A percentile compares a stretch with the other conserved stretches of the same genome.
Evolutionary conservation across 208 protist genomes (phyloP).

Genomic region (Strigomonas culicis): DNA sequence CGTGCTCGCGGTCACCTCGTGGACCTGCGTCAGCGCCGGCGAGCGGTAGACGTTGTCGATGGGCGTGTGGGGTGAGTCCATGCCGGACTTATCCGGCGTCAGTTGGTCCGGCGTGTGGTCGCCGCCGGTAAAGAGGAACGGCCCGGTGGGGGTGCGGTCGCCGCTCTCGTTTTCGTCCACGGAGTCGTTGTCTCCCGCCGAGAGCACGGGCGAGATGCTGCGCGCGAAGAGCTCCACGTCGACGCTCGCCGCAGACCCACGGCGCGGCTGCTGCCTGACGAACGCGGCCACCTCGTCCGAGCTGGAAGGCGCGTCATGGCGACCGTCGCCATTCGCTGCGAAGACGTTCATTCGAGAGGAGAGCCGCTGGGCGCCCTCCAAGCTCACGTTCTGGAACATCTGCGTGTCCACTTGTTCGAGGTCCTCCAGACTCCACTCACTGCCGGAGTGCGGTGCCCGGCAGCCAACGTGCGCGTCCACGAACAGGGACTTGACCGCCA

Average conservation of each 20-base stretch:
- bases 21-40: constrained; percentile 6
- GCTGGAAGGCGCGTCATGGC: not conserved
- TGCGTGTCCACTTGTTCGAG: not conserved
- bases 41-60: constrained; percentile 22
- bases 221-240: not conserved
- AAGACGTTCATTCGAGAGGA: too few relatives aligned
- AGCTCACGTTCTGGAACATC: not conserved
- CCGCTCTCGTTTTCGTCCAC: not conserved
- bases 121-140: too few relatives aligned
- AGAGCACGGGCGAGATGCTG: not conserved
- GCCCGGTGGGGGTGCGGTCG: not conserved
- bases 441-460: not conserved
- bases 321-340: too few relatives aligned
- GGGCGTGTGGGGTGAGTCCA: constrained; percentile 32
- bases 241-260: not conserved
- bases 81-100: constrained; percentile 2
- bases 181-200: not conserved
- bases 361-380: not conserved
- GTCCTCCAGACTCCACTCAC: not conserved
- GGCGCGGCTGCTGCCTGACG: not conserved
- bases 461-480: not conserved
- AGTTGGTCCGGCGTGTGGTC: not conserved
- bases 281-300: not conserved
- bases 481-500: not conserved
- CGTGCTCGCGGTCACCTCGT: constrained; percentile 12